These are phyloP conservation scores for Sporothrix phasma DNA, from an alignment of 2,329 filamentous ascomycete genomes.

Conservation along the genomic window DNA sequence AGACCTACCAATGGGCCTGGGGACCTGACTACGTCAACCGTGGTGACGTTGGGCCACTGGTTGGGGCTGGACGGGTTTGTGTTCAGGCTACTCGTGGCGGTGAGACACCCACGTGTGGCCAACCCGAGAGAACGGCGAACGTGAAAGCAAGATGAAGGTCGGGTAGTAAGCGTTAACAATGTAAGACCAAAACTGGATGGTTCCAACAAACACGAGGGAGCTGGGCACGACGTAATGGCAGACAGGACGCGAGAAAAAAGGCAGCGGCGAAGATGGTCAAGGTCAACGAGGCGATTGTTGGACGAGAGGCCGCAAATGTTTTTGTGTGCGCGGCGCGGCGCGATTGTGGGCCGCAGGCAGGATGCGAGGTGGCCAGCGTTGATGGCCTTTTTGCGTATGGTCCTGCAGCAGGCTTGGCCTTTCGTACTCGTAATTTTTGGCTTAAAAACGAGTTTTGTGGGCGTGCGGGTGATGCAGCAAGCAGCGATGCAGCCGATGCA, in stretches of 20 bases:
- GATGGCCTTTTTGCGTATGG: neutral
- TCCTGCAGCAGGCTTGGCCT: neutral
- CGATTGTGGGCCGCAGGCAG: slow-evolving; percentile 4
- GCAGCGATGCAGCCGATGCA: slow-evolving; percentile 10
- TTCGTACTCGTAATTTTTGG: neutral
- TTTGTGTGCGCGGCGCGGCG: slow-evolving; percentile 3
- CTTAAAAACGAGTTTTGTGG: neutral
- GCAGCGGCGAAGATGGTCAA: slow-evolving; percentile 1
- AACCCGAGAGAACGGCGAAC: neutral
- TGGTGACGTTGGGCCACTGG: neutral
- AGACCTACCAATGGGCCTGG: neutral
- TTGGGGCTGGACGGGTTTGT: neutral
- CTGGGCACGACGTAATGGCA: neutral
- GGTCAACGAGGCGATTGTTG: slow-evolving; percentile 2
- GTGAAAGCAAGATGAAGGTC: neutral
- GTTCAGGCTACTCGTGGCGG: slow-evolving; percentile 9
- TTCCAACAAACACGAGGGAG: neutral
- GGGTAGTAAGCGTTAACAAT: neutral
- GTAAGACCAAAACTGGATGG: no score
- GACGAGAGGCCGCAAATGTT: neutral
- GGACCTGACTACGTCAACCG: neutral
- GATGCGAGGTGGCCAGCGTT: neutral
- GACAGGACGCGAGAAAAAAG: neutral
- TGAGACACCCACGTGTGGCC: slow-evolving; percentile 13
- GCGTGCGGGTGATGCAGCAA: neutral